Evolutionary conservation across 1,139 yeast species (phyloP), one percentile per base, ranked within the genome.

Genomic region (Sugiyamaella japonica): DNA sequence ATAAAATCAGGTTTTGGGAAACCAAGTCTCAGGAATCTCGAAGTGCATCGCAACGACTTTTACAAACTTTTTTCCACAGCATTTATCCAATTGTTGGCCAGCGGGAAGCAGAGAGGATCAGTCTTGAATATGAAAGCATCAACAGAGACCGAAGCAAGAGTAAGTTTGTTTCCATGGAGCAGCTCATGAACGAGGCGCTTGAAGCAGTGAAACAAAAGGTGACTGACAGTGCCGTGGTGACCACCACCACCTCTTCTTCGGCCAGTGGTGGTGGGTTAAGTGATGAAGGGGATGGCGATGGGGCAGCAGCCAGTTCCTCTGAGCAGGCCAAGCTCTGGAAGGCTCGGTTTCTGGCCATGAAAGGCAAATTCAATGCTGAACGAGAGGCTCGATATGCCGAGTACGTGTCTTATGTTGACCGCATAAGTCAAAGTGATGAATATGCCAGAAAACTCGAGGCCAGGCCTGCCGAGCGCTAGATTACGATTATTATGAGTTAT

Each of bases 311-410:
- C 6, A 34, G 32, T 31, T 28, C 49, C 15, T 17, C 34, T n/a
- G 55, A 47, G 9, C 46, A 51, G 25, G 46, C 53, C n/a, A 48
- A 52, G 17, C 31, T 53, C 12, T 55, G 58, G 58, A 53, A 49
- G 29, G 54, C 54, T 1, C 50, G 58, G n/a, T 55, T 40, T 40
- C 39, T 52, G 17, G 53, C 53, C 1, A 55, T 55, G 58, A 50
- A 52, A 28, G 53, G 58, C 23, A 55, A 55, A 32, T 55, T 55
- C 40, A 47, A 38, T 13, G 53, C 53, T 23, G 58, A 55, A 31
- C 39, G 58, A 15, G 58, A 55, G 37, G 52, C 54, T 28, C 50
- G 58, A 9, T 49, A 52, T 48, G 50, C 55, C 15, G 58, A 55
- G 28, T 53, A 55, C 42, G 49, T 42, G 28, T 47, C 58, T 16